Conservation (phyloP, 2,329 filamentous ascomycete genomes). For the Pseudocercospora crystallina region DNA sequence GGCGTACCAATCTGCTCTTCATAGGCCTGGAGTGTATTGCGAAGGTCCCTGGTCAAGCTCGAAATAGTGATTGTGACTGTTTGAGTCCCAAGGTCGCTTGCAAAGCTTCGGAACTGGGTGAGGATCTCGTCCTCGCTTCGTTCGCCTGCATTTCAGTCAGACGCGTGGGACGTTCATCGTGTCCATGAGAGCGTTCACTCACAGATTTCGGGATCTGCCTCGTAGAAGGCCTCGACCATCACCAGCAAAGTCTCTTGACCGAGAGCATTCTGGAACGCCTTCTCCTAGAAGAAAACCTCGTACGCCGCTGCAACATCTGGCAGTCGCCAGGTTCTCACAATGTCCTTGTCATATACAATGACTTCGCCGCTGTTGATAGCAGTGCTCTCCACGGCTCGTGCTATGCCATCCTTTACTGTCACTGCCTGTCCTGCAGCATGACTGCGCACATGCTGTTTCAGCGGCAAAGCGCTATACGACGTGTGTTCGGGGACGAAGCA, state of each 20-base stretch:
- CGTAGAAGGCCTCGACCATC: slow-evolving; percentile 27
- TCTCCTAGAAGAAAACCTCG: slow-evolving; percentile 30
- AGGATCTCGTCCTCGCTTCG: background rate
- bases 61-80: slow-evolving; percentile 25
- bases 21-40: no score
- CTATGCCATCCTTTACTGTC: no score
- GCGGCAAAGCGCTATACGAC: slow-evolving; percentile 10
- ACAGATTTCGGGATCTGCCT: slow-evolving; percentile 10
- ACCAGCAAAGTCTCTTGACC: slow-evolving; percentile 23
- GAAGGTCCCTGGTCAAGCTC: slow-evolving; percentile 9
- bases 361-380: background rate
- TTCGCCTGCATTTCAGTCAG: no score
- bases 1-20: no score
- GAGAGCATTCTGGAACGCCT: slow-evolving; percentile 27
- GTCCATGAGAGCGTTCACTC: background rate
- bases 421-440: no score
- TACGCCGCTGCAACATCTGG: slow-evolving; percentile 19
- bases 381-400: no score
- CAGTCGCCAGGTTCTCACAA: slow-evolving; percentile 27
- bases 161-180: no score
- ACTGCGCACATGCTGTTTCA: no score
- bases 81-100: slow-evolving; percentile 19
- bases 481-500: slow-evolving; percentile 22
- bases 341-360: slow-evolving; percentile 28
- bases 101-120: slow-evolving; percentile 13